Evolutionary conservation across 305 asterid species (phyloP), one percentile per base, ranked within the genome.

Genomic region (Caryopteris hybrid): DNA sequence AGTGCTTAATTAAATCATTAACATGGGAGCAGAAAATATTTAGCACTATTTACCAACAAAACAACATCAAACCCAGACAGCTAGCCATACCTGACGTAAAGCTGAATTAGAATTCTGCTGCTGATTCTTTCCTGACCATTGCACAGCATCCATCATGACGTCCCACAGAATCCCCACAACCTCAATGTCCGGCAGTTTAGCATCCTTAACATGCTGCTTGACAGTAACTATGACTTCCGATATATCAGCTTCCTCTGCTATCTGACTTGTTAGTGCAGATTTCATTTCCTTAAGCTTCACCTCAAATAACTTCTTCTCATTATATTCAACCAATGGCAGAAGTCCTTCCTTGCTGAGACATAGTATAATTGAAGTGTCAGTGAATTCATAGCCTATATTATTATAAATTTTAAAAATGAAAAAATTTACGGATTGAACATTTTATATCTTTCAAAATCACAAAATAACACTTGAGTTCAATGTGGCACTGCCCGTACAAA

Each of bases 71-170:
- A n/a, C n/a, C n/a, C n/a, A n/a, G n/a, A n/a, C n/a, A n/a, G n/a
- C n/a, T n/a, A n/a, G n/a, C n/a, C 48, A 73, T 74, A 93, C 99
- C 99, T 88, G 99, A 16, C 97, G 99, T 68, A 94, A 84, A 51
- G 93, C 97, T 17, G 79, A 76, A 78, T 94, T 94, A 47, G 99
- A 92, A 76, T 94, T 94, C 72, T 94, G 99, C 75, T 94, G 99
- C 74, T 94, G 99, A 74, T 94, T 94, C 80, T 94, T 94, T 34
- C 95, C 97, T 58, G 99, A 94, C 99, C 99, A 91, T 64, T 91
- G 97, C 60, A 94, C 96, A 34, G 99, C 96, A 80, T 94, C 99
- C 99, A 94, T 94, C 86, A 94, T 74, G 33, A 91, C 91, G 81
- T 94, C 99, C 99, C 99, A 94, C 38, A 94, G 81, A 72, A 94